Evolutionary conservation across 2,329 filamentous ascomycete genomes (phyloP).

Genomic region (Chaetomiaceae sp.): DNA sequence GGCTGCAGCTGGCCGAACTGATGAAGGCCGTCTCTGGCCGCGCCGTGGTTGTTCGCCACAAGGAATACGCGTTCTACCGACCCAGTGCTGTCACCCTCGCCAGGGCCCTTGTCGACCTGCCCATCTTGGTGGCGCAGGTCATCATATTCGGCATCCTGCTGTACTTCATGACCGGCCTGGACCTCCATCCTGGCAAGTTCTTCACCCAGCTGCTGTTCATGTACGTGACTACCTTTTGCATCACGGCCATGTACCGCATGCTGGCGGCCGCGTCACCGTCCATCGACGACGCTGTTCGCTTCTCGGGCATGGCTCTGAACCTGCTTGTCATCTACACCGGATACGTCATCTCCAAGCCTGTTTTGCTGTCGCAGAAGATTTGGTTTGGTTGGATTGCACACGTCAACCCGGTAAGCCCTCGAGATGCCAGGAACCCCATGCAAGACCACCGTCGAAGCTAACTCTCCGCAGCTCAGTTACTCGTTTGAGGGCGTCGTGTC

Average conservation of each 20-base stretch:
- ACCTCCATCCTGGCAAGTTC: slow-evolving; percentile 61
- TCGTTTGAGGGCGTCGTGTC: slow-evolving; percentile 57
- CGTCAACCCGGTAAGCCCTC: slow-evolving; percentile 49
- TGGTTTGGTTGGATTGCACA: slow-evolving; percentile 67
- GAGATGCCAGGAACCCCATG: no score
- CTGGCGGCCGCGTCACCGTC: slow-evolving; percentile 56
- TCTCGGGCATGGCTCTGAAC: slow-evolving; percentile 53
- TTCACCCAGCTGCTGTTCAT: slow-evolving; percentile 62
- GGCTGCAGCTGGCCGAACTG: slow-evolving; percentile 73
- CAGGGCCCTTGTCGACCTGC: slow-evolving; percentile 55
- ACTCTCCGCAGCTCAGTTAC: slow-evolving; percentile 45
- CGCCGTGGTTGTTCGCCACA: slow-evolving; percentile 50
- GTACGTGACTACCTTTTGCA: slow-evolving; percentile 53
- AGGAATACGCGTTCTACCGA: slow-evolving; percentile 49
- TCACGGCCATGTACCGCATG: slow-evolving; percentile 56
- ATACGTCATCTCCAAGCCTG: slow-evolving; percentile 55
- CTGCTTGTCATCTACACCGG: slow-evolving; percentile 64
- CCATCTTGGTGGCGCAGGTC: slow-evolving; percentile 59
- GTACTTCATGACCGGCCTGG: slow-evolving; percentile 74
- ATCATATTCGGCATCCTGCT: slow-evolving; percentile 66
- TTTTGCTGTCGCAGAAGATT: slow-evolving; percentile 56
- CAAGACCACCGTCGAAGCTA: not conserved
- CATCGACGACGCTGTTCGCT: slow-evolving; percentile 59
- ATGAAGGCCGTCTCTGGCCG: slow-evolving; percentile 72
- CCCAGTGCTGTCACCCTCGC: slow-evolving; percentile 55